Evolutionary conservation across 306 rosid species (phyloP).

Genomic region (Prunus dulcis): DNA sequence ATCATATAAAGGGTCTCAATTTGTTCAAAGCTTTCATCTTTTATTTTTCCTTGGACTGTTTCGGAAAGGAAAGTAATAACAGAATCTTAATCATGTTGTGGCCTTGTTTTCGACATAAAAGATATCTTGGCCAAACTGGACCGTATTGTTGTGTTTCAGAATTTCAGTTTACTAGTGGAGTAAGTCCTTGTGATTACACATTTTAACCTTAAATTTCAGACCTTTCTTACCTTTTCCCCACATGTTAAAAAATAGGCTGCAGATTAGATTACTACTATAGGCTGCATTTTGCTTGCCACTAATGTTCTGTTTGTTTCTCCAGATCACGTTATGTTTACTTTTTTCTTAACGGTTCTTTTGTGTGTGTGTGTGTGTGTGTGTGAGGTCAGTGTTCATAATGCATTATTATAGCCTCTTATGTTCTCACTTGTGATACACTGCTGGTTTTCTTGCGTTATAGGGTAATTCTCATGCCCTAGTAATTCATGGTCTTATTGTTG

Average conservation of each 20-base stretch:
- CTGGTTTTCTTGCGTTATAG: not conserved
- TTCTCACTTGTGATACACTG: not conserved
- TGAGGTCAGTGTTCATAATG: no score
- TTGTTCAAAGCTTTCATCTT: not conserved
- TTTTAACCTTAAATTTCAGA: not conserved
- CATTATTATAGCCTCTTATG: not conserved
- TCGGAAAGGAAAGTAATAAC: constrained; percentile 1
- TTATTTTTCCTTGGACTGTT: not conserved
- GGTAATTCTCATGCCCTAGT: not conserved
- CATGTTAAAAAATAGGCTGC: not conserved
- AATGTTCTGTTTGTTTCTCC: not conserved
- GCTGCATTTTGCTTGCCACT: not conserved
- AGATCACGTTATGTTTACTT: not conserved
- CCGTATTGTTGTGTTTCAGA: not conserved
- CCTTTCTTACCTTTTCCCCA: not conserved
- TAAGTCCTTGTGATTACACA: not conserved
- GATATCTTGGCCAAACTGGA: not conserved
- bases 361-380: no score
- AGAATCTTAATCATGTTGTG: not conserved
- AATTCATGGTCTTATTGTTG: not conserved
- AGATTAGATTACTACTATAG: not conserved
- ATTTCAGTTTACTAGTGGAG: not conserved
- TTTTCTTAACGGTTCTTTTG: not conserved
- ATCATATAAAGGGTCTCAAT: constrained; percentile 1
- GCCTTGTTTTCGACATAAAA: not conserved